Evolutionary conservation across 2,329 filamentous ascomycete genomes (phyloP), one percentile per base, ranked within the genome.

Genomic region (Aureobasidium sp.): DNA sequence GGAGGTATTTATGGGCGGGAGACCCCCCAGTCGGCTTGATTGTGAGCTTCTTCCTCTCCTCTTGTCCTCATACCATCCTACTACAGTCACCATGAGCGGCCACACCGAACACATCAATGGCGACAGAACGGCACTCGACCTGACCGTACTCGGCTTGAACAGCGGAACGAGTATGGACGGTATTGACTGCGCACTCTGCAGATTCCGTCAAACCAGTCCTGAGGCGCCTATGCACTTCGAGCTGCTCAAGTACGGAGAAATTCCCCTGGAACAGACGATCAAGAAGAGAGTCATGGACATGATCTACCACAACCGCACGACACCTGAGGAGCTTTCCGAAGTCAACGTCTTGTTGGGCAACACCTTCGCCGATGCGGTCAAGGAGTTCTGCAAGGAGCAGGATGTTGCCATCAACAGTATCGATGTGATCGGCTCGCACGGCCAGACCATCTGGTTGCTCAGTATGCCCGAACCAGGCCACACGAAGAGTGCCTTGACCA

Each of bases 101-200:
- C 30, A 45, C 14, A 29, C 30, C 5, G 39, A 58, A 36, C 42
- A 58, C 42, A 47, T 58, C 42, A 48, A 58, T 48, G 54, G 54
- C 42, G 42, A 58, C 42, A 32, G 25, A 13, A 32, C 47, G n/a
- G 47, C 70, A 27, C 69, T 84, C 61, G 77, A 83, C 65, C 66
- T 84, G 42, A 81, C 75, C 1, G 80, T 84, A 29, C 74, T 85
- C 21, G 82, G 82, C 1, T 68, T 84, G 65, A 83, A 82, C 69
- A 78, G 75, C 59, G 80, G 80, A 32, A 81, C 79, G 3, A 79
- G 77, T 0, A 80, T 84, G 81, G 81, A 82, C 67, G 78, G 80
- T 30, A 83, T 86, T 48, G 81, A 85, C 68, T 84, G 81, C 65
- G 82, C 81, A 2, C 74, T 85, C 9, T 84, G 82, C 66, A 80